These are phyloP conservation scores for Corymbia maculata DNA, from an alignment of 345 rosid species.

Conservation along the genomic window DNA sequence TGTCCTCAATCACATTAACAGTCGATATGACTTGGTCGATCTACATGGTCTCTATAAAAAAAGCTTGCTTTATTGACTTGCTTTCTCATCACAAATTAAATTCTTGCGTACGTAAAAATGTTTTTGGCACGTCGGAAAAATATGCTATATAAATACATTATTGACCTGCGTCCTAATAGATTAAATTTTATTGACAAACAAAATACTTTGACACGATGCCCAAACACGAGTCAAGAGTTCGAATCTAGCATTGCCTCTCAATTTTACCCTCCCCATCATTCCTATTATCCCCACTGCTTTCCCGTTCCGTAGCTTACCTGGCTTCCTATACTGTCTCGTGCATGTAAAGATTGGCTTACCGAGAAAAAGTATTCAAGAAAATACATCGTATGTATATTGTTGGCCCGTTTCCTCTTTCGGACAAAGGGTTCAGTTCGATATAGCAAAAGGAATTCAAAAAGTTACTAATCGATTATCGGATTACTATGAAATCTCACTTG, in stretches of 20 bases:
- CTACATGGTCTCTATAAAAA: neutral
- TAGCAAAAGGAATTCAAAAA: neutral
- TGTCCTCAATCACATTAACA: neutral
- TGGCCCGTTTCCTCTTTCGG: neutral
- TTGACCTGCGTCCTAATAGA: neutral
- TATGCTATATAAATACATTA: neutral
- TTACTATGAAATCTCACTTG: neutral
- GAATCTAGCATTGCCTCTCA: neutral
- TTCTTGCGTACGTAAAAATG: neutral
- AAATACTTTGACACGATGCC: neutral
- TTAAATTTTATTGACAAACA: neutral
- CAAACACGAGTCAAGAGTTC: neutral
- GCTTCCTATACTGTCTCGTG: neutral
- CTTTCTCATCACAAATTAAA: neutral
- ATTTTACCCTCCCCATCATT: neutral
- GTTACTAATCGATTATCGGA: neutral
- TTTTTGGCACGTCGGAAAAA: neutral
- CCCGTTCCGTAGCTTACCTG: neutral
- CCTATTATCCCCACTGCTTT: neutral
- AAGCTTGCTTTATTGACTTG: neutral
- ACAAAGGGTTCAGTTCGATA: neutral
- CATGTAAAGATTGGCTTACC: neutral
- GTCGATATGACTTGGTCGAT: neutral
- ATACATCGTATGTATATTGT: neutral
- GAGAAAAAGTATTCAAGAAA: neutral